Evolutionary conservation across 106 monocot genomes (phyloP), one percentile per base, ranked within the genome.

Genomic region (Dendrobium nobile): DNA sequence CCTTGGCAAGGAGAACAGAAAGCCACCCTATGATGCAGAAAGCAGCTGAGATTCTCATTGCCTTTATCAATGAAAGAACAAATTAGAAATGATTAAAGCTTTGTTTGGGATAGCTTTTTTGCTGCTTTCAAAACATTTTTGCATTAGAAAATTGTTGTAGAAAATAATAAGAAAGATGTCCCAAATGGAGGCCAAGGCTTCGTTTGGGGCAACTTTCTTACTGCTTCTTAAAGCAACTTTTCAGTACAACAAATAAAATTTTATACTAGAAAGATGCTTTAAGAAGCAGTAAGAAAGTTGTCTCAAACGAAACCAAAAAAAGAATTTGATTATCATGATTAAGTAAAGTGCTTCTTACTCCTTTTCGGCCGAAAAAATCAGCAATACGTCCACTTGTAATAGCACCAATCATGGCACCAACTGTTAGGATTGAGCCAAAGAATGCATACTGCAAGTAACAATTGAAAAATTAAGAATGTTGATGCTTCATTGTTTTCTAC

Each of bases 1-100:
- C 95, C 83, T 85, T 10, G 17, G 92, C 86, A 44, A 90, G 86
- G 67, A 84, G 91, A 24, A 95, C 79, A 5, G 81, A 77, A 4
- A 95, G 77, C 90, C 88, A 95, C 65, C 95, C 92, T 9, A 89
- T 68, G 27, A 90, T 81, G 87, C 95, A 95, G 72, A 92, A 55
- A 45, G 85, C 41, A 77, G 88, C 80, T 67, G 95, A 87, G 20
- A 64, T 45, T 73, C 92, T 82, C 92, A 95, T 92, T 73, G 95
- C 95, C 92, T 92, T 68, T 37, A 80, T 77, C 45, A 72, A 84
- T 55, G 2, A 73, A 85, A 68, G 7, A 85, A 79, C 13, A 48
- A 37, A 54, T 65, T 44, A n/a, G 79, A 73, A 77, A 37, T 72
- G 15, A 2, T 15, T 37, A 37, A 37, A 37, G 3, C 0, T 37